Conservation (phyloP, 352 stramenopile species). For the Globisporangium takayamanum region DNA sequence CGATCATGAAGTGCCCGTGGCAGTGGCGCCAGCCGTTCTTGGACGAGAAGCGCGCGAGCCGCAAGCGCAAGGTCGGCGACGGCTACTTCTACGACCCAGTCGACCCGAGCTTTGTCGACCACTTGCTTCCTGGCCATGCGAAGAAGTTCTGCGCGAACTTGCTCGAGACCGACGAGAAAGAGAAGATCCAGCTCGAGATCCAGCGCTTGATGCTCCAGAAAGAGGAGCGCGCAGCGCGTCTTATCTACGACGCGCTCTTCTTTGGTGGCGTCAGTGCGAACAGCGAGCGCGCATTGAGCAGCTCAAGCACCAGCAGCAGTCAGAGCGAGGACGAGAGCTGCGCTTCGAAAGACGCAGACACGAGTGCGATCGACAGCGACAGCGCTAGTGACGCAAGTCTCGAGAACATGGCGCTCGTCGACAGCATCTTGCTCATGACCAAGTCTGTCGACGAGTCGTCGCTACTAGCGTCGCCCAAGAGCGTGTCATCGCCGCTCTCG, state of each 20-base stretch:
- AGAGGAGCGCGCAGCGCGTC: slow-evolving; percentile 27
- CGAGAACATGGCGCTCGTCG: slow-evolving; percentile 65
- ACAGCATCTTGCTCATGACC: slow-evolving; percentile 75
- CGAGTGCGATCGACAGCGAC: neutral
- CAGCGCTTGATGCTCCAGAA: slow-evolving; percentile 74
- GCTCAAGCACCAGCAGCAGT: neutral
- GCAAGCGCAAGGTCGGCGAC: slow-evolving; percentile 81
- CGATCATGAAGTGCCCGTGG: slow-evolving; percentile 87
- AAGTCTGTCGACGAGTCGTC: slow-evolving; percentile 57
- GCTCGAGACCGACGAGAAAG: slow-evolving; percentile 73
- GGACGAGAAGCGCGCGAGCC: slow-evolving; percentile 72
- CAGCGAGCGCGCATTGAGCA: neutral
- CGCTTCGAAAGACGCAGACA: neutral
- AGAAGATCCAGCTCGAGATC: slow-evolving; percentile 80
- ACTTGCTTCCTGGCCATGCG: slow-evolving; percentile 67
- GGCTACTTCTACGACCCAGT: slow-evolving; percentile 82
- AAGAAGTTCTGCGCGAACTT: slow-evolving; percentile 72
- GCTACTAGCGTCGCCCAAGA: slow-evolving; percentile 55
- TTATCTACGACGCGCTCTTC: slow-evolving; percentile 31
- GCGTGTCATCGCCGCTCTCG: slow-evolving; percentile 43
- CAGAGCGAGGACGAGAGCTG: slow-evolving; percentile 7
- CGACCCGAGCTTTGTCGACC: slow-evolving; percentile 80
- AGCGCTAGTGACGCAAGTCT: slow-evolving; percentile 16
- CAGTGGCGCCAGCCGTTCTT: slow-evolving; percentile 83
- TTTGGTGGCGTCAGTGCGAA: slow-evolving; percentile 4